Conservation (phyloP, 1,284 basidiomycete genomes). For the Apiotrichum sp. region DNA sequence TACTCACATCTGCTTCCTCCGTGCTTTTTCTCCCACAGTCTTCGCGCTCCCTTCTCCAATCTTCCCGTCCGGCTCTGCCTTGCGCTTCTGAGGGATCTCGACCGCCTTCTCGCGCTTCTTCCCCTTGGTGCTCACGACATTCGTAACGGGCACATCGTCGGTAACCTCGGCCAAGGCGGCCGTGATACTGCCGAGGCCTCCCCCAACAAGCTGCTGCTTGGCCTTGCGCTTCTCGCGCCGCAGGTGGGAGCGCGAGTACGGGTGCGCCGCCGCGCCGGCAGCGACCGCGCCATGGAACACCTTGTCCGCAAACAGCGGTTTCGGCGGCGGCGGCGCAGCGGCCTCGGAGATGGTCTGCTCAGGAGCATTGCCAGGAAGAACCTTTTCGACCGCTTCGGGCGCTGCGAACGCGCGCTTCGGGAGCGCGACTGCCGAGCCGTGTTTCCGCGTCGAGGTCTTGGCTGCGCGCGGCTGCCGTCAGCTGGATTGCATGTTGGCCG, state of each 20-base stretch:
- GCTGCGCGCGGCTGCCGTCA: conserved; percentile 27
- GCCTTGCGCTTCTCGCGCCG: conserved; percentile 41
- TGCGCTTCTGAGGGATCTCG: conserved; percentile 14
- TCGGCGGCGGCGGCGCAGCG: conserved; percentile 2
- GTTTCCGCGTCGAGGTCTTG: conserved; percentile 16
- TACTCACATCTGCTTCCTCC: conserved; percentile 44
- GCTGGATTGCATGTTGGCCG: neutral
- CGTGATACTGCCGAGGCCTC: conserved; percentile 27
- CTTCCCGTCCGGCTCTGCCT: conserved; percentile 25
- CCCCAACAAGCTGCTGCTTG: conserved; percentile 26
- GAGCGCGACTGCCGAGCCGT: conserved; percentile 24
- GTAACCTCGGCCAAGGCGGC: conserved; percentile 27
- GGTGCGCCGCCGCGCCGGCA: conserved; percentile 21
- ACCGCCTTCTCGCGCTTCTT: conserved; percentile 8
- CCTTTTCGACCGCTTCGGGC: conserved; percentile 7
- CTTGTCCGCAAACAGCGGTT: conserved; percentile 1
- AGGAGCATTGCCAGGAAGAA: conserved; percentile 17
- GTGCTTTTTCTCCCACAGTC: conserved; percentile 38
- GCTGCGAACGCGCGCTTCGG: conserved; percentile 22
- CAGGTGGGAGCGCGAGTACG: conserved; percentile 44
- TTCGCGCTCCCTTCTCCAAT: conserved; percentile 40
- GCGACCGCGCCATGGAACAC: conserved; percentile 12
- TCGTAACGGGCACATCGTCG: conserved; percentile 2
- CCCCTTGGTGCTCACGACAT: conserved; percentile 3
- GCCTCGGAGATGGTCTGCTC: conserved; percentile 4